Conservation (phyloP, 2,329 filamentous ascomycete genomes). For the Camillea tinctor region DNA sequence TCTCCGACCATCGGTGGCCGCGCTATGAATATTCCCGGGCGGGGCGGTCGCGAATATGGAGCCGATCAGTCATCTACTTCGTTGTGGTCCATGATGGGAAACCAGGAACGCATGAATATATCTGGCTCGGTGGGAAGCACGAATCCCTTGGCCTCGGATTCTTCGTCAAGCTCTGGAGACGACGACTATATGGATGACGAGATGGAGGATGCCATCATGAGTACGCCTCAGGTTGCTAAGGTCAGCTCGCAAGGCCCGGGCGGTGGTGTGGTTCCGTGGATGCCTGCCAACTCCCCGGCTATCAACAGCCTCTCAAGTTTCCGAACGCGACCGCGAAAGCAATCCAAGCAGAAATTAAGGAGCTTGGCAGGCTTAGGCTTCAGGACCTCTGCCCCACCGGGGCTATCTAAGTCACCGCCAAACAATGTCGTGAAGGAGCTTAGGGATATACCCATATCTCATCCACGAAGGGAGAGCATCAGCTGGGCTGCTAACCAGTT, state of each 20-base stretch:
- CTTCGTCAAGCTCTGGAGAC: constrained; percentile 70
- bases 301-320: constrained; percentile 80
- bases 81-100: constrained; percentile 69
- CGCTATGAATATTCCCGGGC: constrained; percentile 61
- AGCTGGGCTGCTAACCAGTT: constrained; percentile 88
- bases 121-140: constrained; percentile 82
- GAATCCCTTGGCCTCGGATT: constrained; percentile 72
- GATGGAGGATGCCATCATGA: constrained; percentile 77
- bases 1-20: constrained; percentile 77
- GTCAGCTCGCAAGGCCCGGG: constrained; percentile 45
- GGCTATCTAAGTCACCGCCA: constrained; percentile 73
- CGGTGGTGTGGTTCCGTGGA: constrained; percentile 54
- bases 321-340: constrained; percentile 68
- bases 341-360: constrained; percentile 55
- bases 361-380: constrained; percentile 52
- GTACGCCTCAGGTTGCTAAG: constrained; percentile 76
- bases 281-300: constrained; percentile 65
- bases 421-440: constrained; percentile 37
- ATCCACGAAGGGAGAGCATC: constrained; percentile 78
- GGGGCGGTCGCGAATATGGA: constrained; percentile 48
- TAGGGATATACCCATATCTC: constrained; percentile 38
- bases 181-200: constrained; percentile 71
- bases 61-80: constrained; percentile 67
- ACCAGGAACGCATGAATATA: constrained; percentile 67
- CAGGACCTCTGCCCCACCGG: constrained; percentile 39